Evolutionary conservation across 768 basidiomycete species (phyloP), one percentile per base, ranked within the genome.

Genomic region (Pulveroboletus sp.): DNA sequence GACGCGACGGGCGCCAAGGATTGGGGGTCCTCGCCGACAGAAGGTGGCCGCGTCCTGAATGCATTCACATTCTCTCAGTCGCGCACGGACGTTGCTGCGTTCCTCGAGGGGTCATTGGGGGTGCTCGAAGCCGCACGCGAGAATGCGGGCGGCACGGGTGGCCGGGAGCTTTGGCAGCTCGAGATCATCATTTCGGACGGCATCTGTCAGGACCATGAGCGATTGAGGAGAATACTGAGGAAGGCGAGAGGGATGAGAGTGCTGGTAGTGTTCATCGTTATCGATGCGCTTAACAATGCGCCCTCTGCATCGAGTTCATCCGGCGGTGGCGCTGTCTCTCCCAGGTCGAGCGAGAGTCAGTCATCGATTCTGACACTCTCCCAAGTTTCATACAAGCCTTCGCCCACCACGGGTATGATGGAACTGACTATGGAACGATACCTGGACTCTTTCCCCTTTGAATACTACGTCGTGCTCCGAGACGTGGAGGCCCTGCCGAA

Each of bases 161-260:
- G 81, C 3, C 78, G 81, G 16, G 93, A 98, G 54, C 74, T 99
- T 20, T 98, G 96, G 96, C 96, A 99, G 65, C 78, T 99, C 46
- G 82, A 97, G 67, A 90, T 98, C 71, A 96, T 99, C 76, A 92
- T 99, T 53, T 97, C 93, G 14, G 96, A 99, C 61, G 96, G 96
- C n/a, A 88, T 97, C 57, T 98, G 94, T 64, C 93, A 98, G 65
- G 90, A 96, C 63, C 94, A 97, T 67, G 89, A 93, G 35, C 76
- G 78, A 57, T 75, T 99, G 43, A 82, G 87, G 31, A 82, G 83
- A 3, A 69, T 90, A 24, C 74, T 99, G 17, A 76, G 96, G 30
- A 82, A 80, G 56, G 96, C 95, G 5, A 82, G 86, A 57, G 94
- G 90, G 59, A 89, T 93, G 66, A 78, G 86, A 24, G 85, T 98